Evolutionary conservation across 2,329 filamentous ascomycete genomes (phyloP), one percentile per base, ranked within the genome.

Genomic region (Parastagonospora nodorum): DNA sequence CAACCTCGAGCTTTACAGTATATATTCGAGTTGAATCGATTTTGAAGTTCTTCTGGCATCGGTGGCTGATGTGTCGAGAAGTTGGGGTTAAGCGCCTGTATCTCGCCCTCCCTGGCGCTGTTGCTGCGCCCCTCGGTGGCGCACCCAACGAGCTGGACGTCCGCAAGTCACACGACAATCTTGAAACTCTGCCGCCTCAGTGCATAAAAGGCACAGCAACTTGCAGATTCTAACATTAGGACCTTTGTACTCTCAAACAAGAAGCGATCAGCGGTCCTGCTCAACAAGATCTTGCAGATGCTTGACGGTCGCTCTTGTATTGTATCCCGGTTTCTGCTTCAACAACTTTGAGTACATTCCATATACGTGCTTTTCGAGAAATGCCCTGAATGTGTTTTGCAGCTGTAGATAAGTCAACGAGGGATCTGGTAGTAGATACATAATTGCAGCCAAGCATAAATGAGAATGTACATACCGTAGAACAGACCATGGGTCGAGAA

Each of bases 321-420:
- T 63, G 43, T 71, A 71, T 11, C 69, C 69, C 68, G n/a, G 68
- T 60, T 32, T 68, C 55, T 39, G 47, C 57, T 32, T 72, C 66
- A 11, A 72, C 65, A 24, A 69, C 63, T 14, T 67, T 58, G 12
- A 73, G 47, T 2, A 71, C 57, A 16, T 61, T 65, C 68, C 68
- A 73, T 12, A 72, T 60, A 11, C 66, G 55, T 6, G 67, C 67
- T 51, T 73, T 73, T 5, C 61, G 61, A 5, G 62, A 66, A 27
- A 72, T 58, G 1, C 64, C 66, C 10, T 67, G 41, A 14, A 72
- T 73, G 27, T 72, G 68, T 48, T 72, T 72, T 8, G 66, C 69
- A n/a, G 69, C 67, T 70, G 28, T 3, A 44, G 15, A 7, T n/a
- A 16, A 16, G 15, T 37, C 29, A 14, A 31, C 4, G 29, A 32